Base-by-base conservation (phyloP, 768 basidiomycete genomes). In the Boletus bicolor region DNA sequence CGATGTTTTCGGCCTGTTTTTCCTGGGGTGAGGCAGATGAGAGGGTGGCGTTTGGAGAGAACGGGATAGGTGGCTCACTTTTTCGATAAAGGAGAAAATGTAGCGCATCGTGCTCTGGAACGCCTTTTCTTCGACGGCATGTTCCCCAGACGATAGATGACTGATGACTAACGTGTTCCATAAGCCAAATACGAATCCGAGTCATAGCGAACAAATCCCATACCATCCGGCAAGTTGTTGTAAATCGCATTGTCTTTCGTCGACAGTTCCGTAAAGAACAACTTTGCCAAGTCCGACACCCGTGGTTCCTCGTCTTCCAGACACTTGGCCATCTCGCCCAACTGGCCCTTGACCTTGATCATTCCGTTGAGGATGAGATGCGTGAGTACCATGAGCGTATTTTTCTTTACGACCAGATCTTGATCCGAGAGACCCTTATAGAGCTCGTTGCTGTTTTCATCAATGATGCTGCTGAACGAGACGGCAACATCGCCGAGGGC, bases 281-380 rank as follows among this genome's bases (percentile, higher is more conserved):
- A 70, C 72, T 94, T 96, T n/a, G 97, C 96, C 38, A 99, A 79
- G 64, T 98, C 96, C 17, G 90, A 83, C 56, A 99, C 89, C 14
- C 96, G 75, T 44, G 79, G 79, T 54, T 98, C 96, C 24, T 82
- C 78, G 71, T 98, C 96, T 74, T 98, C 94, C 7, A 98, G 74
- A 68, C 97, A 98, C 73, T 99, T 98, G n/a, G 96, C 97, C 96
- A 99, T 98, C 79, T 99, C 97, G 17, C 97, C 97, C 7, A 99
- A 79, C 69, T 99, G 96, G 2, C 97, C 97, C 74, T 99, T 98
- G 63, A 98, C 95, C 73, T 98, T 99, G 80, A 99, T 91, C 97
- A 98, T 98, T 3, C 96, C 96, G 64, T 98, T 98, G 58, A 99
- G 75, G 67, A 98, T 98, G 57, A 99, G 75, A 70, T 98, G 93